Percentiles rank a stretch among this genome's conserved stretches.
phyloP scores from a whole-genome alignment of 805 yeast species.

The Cyberlindnera meyerae region DNA sequence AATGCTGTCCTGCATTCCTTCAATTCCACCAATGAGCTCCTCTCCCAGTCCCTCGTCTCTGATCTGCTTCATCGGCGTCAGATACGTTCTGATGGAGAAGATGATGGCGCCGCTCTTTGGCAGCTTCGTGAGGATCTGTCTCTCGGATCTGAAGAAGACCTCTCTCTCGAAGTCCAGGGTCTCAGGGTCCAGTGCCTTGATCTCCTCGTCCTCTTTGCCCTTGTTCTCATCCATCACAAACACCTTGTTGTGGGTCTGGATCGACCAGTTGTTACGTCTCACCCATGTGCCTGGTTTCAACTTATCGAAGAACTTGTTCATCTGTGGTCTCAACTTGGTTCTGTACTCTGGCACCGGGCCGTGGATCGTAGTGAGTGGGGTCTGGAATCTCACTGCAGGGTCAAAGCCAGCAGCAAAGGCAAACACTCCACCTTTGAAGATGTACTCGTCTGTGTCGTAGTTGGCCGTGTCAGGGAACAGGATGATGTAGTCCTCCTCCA shows the following conservation, averaged over 20 bases:
- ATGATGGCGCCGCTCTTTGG: conserved; percentile 43
- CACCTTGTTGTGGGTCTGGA: conserved; percentile 56
- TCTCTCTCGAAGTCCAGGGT: conserved; percentile 34
- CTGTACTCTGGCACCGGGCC: conserved; percentile 68
- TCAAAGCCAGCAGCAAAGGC: conserved; percentile 73
- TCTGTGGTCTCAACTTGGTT: conserved; percentile 49
- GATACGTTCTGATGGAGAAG: conserved; percentile 54
- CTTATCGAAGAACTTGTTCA: conserved; percentile 62
- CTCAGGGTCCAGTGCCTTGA: conserved; percentile 30
- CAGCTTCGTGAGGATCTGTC: conserved; percentile 51
- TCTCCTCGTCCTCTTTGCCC: conserved; percentile 27
- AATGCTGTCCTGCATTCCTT: conserved; percentile 54
- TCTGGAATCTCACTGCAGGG: conserved; percentile 48
- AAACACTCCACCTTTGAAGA: conserved; percentile 49
- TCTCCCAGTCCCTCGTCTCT: conserved; percentile 42
- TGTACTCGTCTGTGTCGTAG: conserved; percentile 48
- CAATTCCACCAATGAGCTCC: conserved; percentile 58
- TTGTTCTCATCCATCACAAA: conserved; percentile 43
- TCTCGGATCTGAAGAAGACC: conserved; percentile 54
- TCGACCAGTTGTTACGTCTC: conserved; percentile 64
- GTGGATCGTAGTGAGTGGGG: conserved; percentile 57
- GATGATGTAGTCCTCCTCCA: conserved; percentile 42
- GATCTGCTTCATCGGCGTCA: conserved; percentile 46
- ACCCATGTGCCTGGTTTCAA: conserved; percentile 51
- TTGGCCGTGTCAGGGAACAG: conserved; percentile 37